Percentiles rank a stretch among this genome's conserved stretches.
phyloP scores from a whole-genome alignment of 2,329 filamentous ascomycete genomes.

The Fusarium devonianum region DNA sequence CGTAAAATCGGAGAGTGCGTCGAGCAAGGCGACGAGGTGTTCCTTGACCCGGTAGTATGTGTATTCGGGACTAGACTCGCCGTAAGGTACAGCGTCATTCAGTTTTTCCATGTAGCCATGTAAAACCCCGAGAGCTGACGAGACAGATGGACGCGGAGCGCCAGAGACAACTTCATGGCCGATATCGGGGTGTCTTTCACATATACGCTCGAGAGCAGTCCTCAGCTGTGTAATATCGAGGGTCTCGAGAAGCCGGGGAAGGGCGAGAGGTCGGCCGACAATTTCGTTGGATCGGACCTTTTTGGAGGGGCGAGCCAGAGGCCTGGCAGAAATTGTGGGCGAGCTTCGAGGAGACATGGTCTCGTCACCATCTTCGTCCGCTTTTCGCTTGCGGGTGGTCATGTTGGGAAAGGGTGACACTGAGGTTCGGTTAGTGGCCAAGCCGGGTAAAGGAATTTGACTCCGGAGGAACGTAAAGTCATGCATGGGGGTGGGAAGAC shows the following conservation, averaged over 20 bases:
- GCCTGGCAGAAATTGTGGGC: constrained; percentile 74
- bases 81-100: constrained; percentile 83
- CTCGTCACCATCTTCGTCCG: constrained; percentile 82
- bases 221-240: constrained; percentile 86
- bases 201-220: constrained; percentile 86
- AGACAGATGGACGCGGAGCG: constrained; percentile 86
- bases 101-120: constrained; percentile 81
- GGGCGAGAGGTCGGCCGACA: constrained; percentile 60
- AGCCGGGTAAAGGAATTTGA: constrained; percentile 10
- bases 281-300: constrained; percentile 71
- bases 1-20: constrained; percentile 92
- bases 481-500: background rate
- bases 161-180: constrained; percentile 82
- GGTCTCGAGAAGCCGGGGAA: constrained; percentile 87
- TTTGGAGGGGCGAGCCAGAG: constrained; percentile 72
- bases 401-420: constrained; percentile 61
- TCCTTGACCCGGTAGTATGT: constrained; percentile 92
- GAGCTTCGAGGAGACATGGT: constrained; percentile 86
- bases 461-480: background rate
- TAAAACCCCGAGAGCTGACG: constrained; percentile 81
- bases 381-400: constrained; percentile 81
- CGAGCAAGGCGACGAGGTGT: constrained; percentile 79
- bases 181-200: constrained; percentile 86
- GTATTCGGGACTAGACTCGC: constrained; percentile 87
- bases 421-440: constrained; percentile 38